Conservation (phyloP, 345 rosid species). For the Citrus maxima region DNA sequence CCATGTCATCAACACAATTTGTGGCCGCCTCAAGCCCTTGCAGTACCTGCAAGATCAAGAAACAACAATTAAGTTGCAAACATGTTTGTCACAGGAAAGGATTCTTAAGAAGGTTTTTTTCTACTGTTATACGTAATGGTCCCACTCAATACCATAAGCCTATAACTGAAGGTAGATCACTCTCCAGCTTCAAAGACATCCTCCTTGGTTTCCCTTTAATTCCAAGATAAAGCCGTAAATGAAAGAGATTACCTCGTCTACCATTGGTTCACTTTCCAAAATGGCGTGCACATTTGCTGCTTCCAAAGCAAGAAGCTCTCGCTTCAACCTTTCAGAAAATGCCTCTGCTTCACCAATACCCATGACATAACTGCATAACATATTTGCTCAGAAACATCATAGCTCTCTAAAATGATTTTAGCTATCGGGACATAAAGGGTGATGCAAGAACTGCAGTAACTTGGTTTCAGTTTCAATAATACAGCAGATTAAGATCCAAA, state of each 20-base stretch:
- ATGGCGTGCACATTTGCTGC: constrained; percentile 99
- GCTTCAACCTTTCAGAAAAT: constrained; percentile 94
- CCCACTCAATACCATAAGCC: neutral
- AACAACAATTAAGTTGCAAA: constrained; percentile 5
- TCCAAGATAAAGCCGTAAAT: neutral
- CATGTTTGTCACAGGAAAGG: neutral
- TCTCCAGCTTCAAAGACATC: neutral
- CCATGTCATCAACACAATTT: constrained; percentile 95
- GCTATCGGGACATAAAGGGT: neutral
- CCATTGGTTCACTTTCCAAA: constrained; percentile 91
- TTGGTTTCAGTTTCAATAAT: constrained; percentile 4
- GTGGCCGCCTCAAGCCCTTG: constrained; percentile 96
- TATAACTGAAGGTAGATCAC: neutral
- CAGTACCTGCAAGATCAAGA: constrained; percentile 61
- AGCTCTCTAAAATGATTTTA: neutral
- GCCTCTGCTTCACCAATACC: constrained; percentile 99
- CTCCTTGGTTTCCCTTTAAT: neutral
- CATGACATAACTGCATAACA: constrained; percentile 81
- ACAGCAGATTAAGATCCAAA: neutral
- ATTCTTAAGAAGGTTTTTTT: neutral
- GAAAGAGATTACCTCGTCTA: constrained; percentile 68
- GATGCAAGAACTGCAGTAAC: neutral
- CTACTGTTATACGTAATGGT: neutral
- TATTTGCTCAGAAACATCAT: constrained; percentile 5
- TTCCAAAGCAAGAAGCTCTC: constrained; percentile 97